Percentiles rank a stretch among this genome's conserved stretches.
These are phyloP conservation scores for Myxozyma kluyveri DNA, from an alignment of 805 yeast species.

Conservation along the genomic window DNA sequence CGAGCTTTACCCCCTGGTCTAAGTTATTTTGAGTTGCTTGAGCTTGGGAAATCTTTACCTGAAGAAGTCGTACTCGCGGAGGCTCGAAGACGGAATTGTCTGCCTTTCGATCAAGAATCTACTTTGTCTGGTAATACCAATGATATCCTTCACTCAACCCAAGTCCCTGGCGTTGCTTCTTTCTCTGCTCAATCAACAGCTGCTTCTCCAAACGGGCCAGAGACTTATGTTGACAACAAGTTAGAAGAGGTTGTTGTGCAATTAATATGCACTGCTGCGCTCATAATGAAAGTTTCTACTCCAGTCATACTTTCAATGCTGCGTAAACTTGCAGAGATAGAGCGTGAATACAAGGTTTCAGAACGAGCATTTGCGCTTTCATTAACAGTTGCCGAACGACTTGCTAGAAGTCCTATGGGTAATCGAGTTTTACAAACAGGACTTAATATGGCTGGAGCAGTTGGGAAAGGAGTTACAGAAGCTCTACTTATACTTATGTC, in stretches of 20 bases:
- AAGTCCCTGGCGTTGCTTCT: neutral
- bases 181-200: neutral
- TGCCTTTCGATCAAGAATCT: neutral
- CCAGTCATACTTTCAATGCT: slow-evolving; percentile 13
- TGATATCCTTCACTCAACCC: neutral
- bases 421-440: slow-evolving; percentile 1
- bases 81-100: neutral
- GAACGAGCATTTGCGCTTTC: slow-evolving; percentile 9
- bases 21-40: slow-evolving; percentile 6
- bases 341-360: slow-evolving; percentile 16
- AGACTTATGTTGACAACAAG: too few species aligned
- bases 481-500: slow-evolving; percentile 7
- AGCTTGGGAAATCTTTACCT: slow-evolving; percentile 9
- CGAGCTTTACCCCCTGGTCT: slow-evolving; percentile 20
- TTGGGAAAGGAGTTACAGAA: slow-evolving; percentile 19
- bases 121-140: neutral
- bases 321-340: slow-evolving; percentile 12
- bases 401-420: slow-evolving; percentile 14
- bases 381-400: slow-evolving; percentile 5
- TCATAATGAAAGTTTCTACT: slow-evolving; percentile 8
- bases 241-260: slow-evolving; percentile 12
- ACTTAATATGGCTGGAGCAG: slow-evolving; percentile 10
- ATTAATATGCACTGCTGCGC: slow-evolving; percentile 13
- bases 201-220: too few species aligned
- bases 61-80: slow-evolving; percentile 4